Evolutionary conservation across 306 rosid genomes (phyloP), one percentile per base, ranked within the genome.

Genomic region (Quercus agrifolia): DNA sequence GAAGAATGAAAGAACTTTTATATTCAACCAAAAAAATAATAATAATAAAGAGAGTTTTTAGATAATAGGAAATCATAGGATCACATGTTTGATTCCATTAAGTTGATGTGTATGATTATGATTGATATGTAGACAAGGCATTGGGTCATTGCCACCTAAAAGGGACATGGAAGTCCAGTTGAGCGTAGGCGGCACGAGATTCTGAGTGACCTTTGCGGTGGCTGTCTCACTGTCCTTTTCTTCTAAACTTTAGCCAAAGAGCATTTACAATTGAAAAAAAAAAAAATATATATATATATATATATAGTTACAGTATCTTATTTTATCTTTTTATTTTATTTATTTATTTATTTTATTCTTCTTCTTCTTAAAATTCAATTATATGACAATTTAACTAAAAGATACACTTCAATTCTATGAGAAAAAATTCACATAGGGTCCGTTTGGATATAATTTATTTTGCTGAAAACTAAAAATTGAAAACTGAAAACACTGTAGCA

Each of bases 121-220:
- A 84, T 75, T 79, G 85, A 30, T 20, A 74, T 70, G 67, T 78
- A 75, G 56, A 82, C 62, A 73, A 3, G n/a, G 12, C 71, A 78
- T 71, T n/a, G 68, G 73, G 82, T 52, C 23, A 35, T 79, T 31
- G 31, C 84, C 83, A 70, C 49, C 69, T n/a, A 55, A 68, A 83
- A 55, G n/a, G 64, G 11, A 1, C 18, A 14, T 1, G 28, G 21
- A 56, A 27, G 41, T 54, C 72, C 14, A 74, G 68, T 52, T 78
- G 56, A 52, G 41, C 51, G 61, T 78, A 67, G 58, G 75, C 52
- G 74, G 59, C 56, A 78, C 51, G 49, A 21, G 69, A 27, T 6
- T 1, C 33, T 73, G 30, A 12, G 13, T 63, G 33, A 44, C 75
- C 4, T 57, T 33, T 71, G 19, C 6, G 46, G 27, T 56, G 51